Evolutionary conservation across 2,329 filamentous ascomycete genomes (phyloP).

Genomic region (Lasiodiplodia gonubiensis): DNA sequence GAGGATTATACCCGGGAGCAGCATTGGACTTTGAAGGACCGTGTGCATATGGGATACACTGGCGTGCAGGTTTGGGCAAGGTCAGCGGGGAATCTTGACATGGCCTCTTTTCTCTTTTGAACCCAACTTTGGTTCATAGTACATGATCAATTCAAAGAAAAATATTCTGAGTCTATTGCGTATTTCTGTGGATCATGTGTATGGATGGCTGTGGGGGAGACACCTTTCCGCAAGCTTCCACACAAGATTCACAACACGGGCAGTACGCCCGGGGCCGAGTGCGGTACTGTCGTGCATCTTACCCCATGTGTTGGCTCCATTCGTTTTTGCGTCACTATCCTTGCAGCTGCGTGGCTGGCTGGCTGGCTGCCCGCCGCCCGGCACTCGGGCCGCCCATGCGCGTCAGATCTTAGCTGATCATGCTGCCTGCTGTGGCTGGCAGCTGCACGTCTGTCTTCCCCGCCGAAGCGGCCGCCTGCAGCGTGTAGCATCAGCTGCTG

Average conservation of each 20-base stretch:
- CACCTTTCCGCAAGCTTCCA: not conserved
- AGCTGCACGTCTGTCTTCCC: too few species aligned
- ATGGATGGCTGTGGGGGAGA: not conserved
- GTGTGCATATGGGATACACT: not conserved
- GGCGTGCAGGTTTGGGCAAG: not conserved
- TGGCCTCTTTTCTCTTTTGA: not conserved
- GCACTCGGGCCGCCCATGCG: not conserved
- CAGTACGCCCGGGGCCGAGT: not conserved
- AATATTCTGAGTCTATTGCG: not conserved
- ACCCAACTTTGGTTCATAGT: not conserved
- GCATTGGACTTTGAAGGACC: not conserved
- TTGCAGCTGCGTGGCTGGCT: not conserved
- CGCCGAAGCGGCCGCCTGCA: too few species aligned
- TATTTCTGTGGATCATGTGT: not conserved
- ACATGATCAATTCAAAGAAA: not conserved
- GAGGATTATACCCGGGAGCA: not conserved
- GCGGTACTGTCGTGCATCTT: not conserved
- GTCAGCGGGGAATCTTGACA: not conserved
- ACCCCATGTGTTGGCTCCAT: not conserved
- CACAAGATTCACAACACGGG: not conserved
- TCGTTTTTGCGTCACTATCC: not conserved
- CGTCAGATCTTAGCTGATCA: not conserved
- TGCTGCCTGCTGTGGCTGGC: not conserved
- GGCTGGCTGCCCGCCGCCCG: not conserved
- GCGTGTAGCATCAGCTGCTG: too few species aligned